Conservation (phyloP, 768 basidiomycete genomes). For the Lyophyllum semitale region DNA sequence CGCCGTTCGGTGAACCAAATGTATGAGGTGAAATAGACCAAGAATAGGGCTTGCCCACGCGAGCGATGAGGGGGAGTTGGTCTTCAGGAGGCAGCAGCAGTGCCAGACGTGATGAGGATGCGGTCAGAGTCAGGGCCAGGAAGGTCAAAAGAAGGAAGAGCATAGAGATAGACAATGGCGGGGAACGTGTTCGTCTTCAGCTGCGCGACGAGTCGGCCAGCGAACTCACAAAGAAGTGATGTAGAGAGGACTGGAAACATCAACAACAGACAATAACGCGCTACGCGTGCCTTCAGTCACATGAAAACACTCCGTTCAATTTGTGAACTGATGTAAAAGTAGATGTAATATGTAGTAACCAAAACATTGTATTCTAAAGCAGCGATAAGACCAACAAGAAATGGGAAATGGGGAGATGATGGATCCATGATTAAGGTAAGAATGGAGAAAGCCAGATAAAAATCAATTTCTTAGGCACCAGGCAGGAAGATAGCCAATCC, state of each 20-base stretch:
- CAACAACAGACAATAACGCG: conserved; percentile 33
- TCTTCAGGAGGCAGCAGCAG: conserved; percentile 62
- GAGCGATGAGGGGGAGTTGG: conserved; percentile 82
- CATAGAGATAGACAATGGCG: conserved; percentile 64
- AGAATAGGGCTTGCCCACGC: conserved; percentile 59
- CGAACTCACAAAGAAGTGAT: conserved; percentile 42
- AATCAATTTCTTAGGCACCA: conserved; percentile 34
- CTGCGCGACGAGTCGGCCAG: conserved; percentile 56
- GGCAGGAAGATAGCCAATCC: conserved; percentile 64
- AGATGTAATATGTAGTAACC: conserved; percentile 14
- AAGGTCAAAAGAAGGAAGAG: conserved; percentile 58
- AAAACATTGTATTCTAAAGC: conserved; percentile 24
- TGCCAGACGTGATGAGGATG: conserved; percentile 44
- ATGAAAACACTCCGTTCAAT: conserved; percentile 6
- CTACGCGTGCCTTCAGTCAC: conserved; percentile 10
- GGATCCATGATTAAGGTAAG: conserved; percentile 13
- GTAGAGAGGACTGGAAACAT: conserved; percentile 7
- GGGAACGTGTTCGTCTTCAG: conserved; percentile 37
- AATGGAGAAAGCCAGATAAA: conserved; percentile 17
- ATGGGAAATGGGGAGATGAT: neutral
- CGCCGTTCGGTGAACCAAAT: conserved; percentile 53
- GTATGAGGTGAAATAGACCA: conserved; percentile 73
- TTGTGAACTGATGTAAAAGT: conserved; percentile 8
- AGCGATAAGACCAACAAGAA: conserved; percentile 4
- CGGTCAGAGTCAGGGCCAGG: conserved; percentile 38